Evolutionary conservation across 768 basidiomycete species (phyloP), one percentile per base, ranked within the genome.

Genomic region (Suillus americanus): DNA sequence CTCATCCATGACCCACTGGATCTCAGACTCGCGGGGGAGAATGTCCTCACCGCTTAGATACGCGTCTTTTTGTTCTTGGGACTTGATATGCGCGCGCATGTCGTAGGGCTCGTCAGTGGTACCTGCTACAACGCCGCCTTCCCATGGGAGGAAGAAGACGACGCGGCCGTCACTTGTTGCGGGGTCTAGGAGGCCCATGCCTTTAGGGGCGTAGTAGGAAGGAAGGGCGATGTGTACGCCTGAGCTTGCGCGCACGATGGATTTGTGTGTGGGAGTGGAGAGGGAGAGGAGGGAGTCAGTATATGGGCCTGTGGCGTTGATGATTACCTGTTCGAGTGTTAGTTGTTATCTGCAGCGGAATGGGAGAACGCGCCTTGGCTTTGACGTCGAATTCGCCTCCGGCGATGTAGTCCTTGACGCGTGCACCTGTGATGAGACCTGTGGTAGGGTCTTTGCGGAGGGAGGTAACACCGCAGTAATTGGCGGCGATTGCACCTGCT

Each of bases 141-240:
- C 90, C 97, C 97, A 99, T 0, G 97, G 97, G 12, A 99, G 86
- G 85, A 99, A 97, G 85, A 98, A 99, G 73, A 99, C 97, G 62
- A 99, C 96, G 33, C 97, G 90, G 0, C 97, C 97, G 68, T 99
- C 97, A 0, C 92, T 94, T 5, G 97, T 97, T 3, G 94, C 83
- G 1, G 97, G 97, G 76, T 99, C 97, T 53, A 99, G 84, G 5
- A 99, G 85, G 51, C 97, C 97, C 92, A 99, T 97, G 59, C 85
- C 91, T 18, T 91, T 87, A 3, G 97, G 97, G 1, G 95, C 94
- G 74, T 97, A 98, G 80, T 99, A 99, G 72, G 94, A 93, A 3
- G 97, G 97, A 3, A 99, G 88, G 0, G 97, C 97, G 79, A 99
- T 94, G 78, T 99, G 97, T 28, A 97, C 87, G 12, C 97, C 97